phyloP scores from a whole-genome alignment of 176 grass and related monocot species.

The Lolium rigidum region DNA sequence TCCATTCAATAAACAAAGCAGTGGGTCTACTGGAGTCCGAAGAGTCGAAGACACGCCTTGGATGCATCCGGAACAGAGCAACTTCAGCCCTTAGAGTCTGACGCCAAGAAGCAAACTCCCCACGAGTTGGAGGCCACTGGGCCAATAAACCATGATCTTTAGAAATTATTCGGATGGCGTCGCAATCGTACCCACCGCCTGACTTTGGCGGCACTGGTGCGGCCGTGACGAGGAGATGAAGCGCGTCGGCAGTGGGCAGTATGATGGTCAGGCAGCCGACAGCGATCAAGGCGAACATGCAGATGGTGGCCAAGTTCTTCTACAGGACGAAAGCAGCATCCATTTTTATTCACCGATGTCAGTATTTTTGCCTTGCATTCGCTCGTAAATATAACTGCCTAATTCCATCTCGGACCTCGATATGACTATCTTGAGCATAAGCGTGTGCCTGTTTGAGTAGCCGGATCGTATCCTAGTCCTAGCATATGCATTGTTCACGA shows the following conservation, averaged over 20 bases:
- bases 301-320: constrained; percentile 23
- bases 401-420: too few relatives aligned
- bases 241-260: constrained; percentile 16
- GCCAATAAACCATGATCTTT: too few relatives aligned
- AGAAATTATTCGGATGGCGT: too few relatives aligned
- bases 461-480: too few relatives aligned
- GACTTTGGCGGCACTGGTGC: constrained; percentile 12
- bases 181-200: neutral
- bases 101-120: constrained; percentile 44
- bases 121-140: too few relatives aligned
- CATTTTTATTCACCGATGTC: neutral
- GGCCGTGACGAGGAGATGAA: constrained; percentile 6
- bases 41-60: too few relatives aligned
- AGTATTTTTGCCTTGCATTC: neutral
- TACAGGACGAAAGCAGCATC: neutral
- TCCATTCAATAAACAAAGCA: neutral
- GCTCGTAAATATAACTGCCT: neutral
- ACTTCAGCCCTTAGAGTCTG: neutral
- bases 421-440: too few relatives aligned
- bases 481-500: too few relatives aligned
- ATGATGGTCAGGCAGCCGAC: neutral
- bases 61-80: neutral
- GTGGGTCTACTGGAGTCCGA: too few relatives aligned
- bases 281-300: constrained; percentile 38
- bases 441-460: too few relatives aligned